A percentile compares a stretch with the other conserved stretches of the same genome.
Conservation (phyloP, 352 stramenopile species). For the Globisporangium uncinulatum region DNA sequence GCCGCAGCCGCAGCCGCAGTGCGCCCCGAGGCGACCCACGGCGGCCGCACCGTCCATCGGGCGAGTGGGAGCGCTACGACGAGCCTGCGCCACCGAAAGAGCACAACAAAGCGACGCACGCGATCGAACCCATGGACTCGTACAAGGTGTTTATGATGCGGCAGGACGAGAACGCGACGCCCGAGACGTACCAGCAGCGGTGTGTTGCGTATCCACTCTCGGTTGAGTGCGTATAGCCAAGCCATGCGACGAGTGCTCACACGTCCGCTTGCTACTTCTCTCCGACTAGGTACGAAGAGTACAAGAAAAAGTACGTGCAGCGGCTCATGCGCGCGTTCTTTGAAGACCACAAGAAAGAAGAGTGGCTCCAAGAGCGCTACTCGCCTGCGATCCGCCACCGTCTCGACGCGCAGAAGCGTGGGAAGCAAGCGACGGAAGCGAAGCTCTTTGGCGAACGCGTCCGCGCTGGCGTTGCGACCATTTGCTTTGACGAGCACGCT, state of each 20-base stretch:
- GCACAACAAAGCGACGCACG: constrained; percentile 26
- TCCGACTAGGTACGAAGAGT: constrained; percentile 59
- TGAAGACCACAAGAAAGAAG: constrained; percentile 75
- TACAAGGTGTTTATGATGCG: constrained; percentile 90
- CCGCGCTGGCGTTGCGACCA: constrained; percentile 35
- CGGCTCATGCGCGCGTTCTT: constrained; percentile 79
- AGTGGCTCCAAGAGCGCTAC: constrained; percentile 86
- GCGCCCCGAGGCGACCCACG: constrained; percentile 14
- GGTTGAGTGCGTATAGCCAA: too few relatives aligned
- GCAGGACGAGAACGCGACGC: constrained; percentile 71
- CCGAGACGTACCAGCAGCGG: constrained; percentile 79
- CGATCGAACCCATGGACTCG: constrained; percentile 68
- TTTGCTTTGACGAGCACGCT: constrained; percentile 62
- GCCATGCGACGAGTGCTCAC: not conserved
- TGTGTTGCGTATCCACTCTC: not conserved
- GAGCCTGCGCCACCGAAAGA: constrained; percentile 14
- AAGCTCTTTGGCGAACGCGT: constrained; percentile 74
- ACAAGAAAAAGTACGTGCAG: constrained; percentile 86
- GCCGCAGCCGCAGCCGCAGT: constrained; percentile 29
- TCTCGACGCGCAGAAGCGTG: constrained; percentile 53
- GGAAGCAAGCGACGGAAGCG: constrained; percentile 65
- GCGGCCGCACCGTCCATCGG: constrained; percentile 8
- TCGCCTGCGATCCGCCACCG: constrained; percentile 68
- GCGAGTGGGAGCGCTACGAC: constrained; percentile 18
- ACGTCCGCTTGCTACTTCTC: not conserved